Base-by-base conservation (phyloP, 139 green algal species). In the Micromonas pusilla region DNA sequence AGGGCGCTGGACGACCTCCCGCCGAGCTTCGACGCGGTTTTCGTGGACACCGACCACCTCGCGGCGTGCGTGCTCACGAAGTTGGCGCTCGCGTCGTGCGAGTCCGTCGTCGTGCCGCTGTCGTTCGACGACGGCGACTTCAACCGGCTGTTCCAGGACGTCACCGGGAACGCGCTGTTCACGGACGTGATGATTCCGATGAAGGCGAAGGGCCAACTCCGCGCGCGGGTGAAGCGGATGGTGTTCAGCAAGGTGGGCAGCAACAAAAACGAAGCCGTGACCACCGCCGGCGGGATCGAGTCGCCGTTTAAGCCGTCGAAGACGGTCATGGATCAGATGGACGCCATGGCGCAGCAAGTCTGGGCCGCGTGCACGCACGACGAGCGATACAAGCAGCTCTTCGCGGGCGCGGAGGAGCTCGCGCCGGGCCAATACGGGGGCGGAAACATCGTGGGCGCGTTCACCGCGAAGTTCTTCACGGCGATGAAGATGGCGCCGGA, bases 31-130 rank as follows among this genome's bases (percentile, higher is more conserved):
- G 68, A 63, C 25, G 38, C 68, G 23, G 68, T 75, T 1, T 38
- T 75, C 1, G 37, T 75, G 1, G 68, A 75, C 36, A 75, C 68
- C 37, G 68, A 75, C 33, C 68, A 75, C 68, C 33, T 75, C 23
- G 26, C 68, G 19, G 68, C 68, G 68, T 75, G 68, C 37, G 68
- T 75, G 21, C 53, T 75, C 3, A 75, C 68, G 0, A 75, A 75
- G 37, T n/a, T 75, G 21, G 68, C 68, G 34, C 53, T 75, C 21
- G 36, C 68, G 20, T 25, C 68, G 0, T n/a, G n/a, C 34, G 38
- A 75, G 6, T 34, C 37, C n/a, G 33, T 75, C n/a, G 68, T 75
- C 26, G 33, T 75, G 1, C 68, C 68, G 36, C 30, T 75, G 20
- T 64, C 37, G 21, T 75, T 53, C 37, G 33, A 75, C 68, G 68